Evolutionary conservation across 495 filamentous ascomycete genomes (phyloP).

Genomic region (Terfezia boudieri): DNA sequence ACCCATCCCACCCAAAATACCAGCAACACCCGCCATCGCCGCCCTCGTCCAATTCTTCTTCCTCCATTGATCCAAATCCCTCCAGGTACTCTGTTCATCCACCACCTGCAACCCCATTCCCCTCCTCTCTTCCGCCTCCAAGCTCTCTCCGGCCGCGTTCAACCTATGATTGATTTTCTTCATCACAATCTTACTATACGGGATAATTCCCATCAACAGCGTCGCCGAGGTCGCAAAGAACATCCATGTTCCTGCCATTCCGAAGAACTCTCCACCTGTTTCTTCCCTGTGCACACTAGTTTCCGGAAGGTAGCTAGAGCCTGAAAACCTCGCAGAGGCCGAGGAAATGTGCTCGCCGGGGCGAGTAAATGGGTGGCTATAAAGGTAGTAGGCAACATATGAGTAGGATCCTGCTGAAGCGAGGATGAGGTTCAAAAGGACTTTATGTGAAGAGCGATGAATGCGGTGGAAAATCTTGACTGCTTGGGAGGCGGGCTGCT

Average conservation of each 20-base stretch:
- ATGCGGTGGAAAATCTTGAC: conserved; percentile 6
- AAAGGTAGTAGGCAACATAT: conserved; percentile 14
- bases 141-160: conserved; percentile 4
- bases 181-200: conserved; percentile 9
- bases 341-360: conserved; percentile 1
- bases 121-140: conserved; percentile 3
- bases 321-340: conserved; percentile 3
- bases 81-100: neutral
- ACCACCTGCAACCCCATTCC: conserved; percentile 16
- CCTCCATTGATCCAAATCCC: conserved; percentile 6
- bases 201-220: conserved; percentile 8
- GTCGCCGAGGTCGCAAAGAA: conserved; percentile 11
- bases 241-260: conserved; percentile 4
- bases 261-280: conserved; percentile 3
- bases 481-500: neutral
- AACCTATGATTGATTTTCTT: conserved; percentile 5
- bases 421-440: conserved; percentile 8
- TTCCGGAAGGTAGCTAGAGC: conserved; percentile 13
- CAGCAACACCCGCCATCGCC: conserved; percentile 3
- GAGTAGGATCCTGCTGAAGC: conserved; percentile 11
- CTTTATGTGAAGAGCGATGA: conserved; percentile 4
- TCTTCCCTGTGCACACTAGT: neutral
- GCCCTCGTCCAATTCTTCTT: neutral
- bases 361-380: neutral
- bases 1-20: neutral